These are phyloP conservation scores for Discostella pseudostelligera DNA, from an alignment of 108 stramenopile genomes.

Conservation along the genomic window DNA sequence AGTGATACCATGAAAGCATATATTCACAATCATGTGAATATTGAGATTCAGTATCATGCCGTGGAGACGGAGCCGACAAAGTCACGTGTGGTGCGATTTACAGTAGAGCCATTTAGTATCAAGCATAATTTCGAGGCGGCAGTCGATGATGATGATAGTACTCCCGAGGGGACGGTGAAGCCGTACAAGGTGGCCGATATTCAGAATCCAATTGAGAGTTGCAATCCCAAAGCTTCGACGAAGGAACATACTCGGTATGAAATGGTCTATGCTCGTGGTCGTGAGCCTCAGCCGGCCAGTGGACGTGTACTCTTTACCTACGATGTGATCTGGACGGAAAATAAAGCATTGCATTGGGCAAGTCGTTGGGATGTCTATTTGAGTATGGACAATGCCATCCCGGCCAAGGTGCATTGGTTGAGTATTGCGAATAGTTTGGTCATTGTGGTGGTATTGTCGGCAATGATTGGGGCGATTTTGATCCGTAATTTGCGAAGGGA, in stretches of 20 bases:
- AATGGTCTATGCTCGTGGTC: conserved; percentile 69
- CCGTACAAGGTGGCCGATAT: conserved; percentile 60
- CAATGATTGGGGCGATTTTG: conserved; percentile 95
- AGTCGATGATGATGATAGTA: conserved; percentile 50
- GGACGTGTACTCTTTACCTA: conserved; percentile 93
- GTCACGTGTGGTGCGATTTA: conserved; percentile 91
- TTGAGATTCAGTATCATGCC: conserved; percentile 91
- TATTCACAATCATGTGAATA: conserved; percentile 95
- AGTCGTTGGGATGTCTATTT: conserved; percentile 98
- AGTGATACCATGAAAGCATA: conserved; percentile 70
- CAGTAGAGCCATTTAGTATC: conserved; percentile 95
- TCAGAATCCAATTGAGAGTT: conserved; percentile 69
- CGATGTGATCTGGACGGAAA: conserved; percentile 91
- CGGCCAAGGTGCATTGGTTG: conserved; percentile 95
- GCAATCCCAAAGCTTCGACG: conserved; percentile 41
- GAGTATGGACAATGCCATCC: conserved; percentile 90
- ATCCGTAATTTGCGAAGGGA: conserved; percentile 88
- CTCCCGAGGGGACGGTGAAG: conserved; percentile 36
- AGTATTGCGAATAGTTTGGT: conserved; percentile 90
- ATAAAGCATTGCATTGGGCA: conserved; percentile 87
- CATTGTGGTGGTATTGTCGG: conserved; percentile 91
- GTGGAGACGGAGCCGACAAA: conserved; percentile 76
- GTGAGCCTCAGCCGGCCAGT: conserved; percentile 66
- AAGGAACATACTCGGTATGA: conserved; percentile 71
- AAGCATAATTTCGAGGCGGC: conserved; percentile 82